Base-by-base conservation (phyloP, 257 asterid species). In the Misopates orontium region DNA sequence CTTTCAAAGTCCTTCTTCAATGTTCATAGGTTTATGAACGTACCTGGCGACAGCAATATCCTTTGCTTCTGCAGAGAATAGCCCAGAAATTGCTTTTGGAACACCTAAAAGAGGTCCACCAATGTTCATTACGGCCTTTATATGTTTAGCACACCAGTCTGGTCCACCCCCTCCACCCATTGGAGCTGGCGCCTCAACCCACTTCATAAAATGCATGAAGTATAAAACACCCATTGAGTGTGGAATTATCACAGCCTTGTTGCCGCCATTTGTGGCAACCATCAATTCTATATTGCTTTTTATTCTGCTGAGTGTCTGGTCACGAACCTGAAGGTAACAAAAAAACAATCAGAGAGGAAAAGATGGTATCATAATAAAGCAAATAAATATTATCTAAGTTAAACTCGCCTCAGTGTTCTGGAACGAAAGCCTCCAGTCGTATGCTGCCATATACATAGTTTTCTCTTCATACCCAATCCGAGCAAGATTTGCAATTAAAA, bases 371-470 rank as follows among this genome's bases (percentile, higher is more conserved):
- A 4, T 32, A 12, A 16, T 5, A 57, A 28, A 57, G 25, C 16
- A 16, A 0, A 1, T 10, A 28, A 4, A 1, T 0, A 60, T 41
- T 54, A 53, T 50, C 17, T 8, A 50, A 36, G 23, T 66, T 67
- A 23, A 67, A 45, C 32, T 66, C 73, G 85, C 98, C 95, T 92
- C 98, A 3, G 97, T 92, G 81, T 92, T 92, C 69, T 92, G 98
- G 76, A 92, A 92, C 55, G 98, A 84, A 52, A 92, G 89, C 71
- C 98, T 85, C 98, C 98, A 92, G 78, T 92, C 98, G 69, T 92
- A 92, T 45, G 97, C 83, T 74, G 98, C 98, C 98, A 92, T 92
- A 73, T 87, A 87, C 98, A 92, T 92, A 5, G 86, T 80, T 74
- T 92, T 92, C 81, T 92, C 98, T 77, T 92, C 98, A 60, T 89